These are phyloP conservation scores for Solanum okadae DNA, from an alignment of 257 asterid genomes.

Conservation along the genomic window DNA sequence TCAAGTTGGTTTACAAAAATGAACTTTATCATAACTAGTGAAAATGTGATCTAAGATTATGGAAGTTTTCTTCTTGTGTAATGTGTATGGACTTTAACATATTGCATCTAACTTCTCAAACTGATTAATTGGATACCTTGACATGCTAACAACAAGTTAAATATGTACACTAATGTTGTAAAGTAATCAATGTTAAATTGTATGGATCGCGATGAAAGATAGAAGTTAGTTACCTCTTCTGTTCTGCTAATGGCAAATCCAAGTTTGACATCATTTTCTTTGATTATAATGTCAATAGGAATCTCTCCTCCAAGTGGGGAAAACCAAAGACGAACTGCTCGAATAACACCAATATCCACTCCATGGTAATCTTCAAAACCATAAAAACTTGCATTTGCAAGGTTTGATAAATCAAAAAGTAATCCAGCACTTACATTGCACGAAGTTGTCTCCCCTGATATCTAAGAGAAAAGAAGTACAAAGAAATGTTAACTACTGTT, in stretches of 20 bases:
- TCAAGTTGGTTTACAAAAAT: background rate
- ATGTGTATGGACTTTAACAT: background rate
- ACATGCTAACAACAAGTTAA: background rate
- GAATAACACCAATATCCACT: conserved; percentile 77
- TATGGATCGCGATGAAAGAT: background rate
- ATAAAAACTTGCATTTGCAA: conserved; percentile 68
- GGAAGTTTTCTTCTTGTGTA: background rate
- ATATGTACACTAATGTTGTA: background rate
- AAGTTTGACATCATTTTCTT: conserved; percentile 62
- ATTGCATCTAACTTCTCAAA: background rate
- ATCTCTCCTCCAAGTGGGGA: conserved; percentile 76
- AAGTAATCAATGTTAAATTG: background rate
- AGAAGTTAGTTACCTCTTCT: conserved; percentile 39
- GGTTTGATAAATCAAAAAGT: conserved; percentile 60
- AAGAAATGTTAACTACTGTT: background rate
- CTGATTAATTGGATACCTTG: background rate
- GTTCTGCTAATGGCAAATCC: conserved; percentile 92
- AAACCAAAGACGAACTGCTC: conserved; percentile 84
- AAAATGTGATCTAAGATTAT: background rate
- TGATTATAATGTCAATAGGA: conserved; percentile 61
- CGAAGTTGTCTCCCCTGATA: conserved; percentile 82
- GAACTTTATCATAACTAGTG: background rate
- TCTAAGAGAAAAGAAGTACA: conserved; percentile 14
- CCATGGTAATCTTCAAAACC: conserved; percentile 96
- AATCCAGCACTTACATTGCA: conserved; percentile 66